phyloP scores from a whole-genome alignment of 331 rosid species.

The Quercus tomentella region DNA sequence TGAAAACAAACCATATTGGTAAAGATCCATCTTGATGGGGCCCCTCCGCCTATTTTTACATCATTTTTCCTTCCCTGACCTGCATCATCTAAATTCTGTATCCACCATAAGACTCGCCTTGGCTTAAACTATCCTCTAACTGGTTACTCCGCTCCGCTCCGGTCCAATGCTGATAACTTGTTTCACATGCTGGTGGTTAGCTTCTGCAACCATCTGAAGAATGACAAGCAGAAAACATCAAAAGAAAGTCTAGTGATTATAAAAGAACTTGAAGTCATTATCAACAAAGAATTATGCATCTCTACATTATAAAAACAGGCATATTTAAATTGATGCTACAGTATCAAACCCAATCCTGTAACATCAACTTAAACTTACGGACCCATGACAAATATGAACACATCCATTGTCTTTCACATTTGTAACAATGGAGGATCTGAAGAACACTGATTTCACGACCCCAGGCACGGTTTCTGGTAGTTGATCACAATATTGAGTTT shows the following conservation, averaged over 20 bases:
- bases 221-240: slow-evolving; percentile 14
- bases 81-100: slow-evolving; percentile 2
- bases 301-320: neutral
- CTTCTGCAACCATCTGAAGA: slow-evolving; percentile 31
- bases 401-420: neutral
- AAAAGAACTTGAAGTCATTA: neutral
- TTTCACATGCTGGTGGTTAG: slow-evolving; percentile 23
- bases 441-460: neutral
- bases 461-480: neutral
- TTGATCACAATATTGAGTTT: neutral
- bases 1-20: neutral
- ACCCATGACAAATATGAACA: neutral
- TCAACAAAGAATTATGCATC: neutral
- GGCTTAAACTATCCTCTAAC: slow-evolving; percentile 8
- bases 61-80: slow-evolving; percentile 1
- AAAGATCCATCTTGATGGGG: slow-evolving; percentile 7
- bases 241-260: slow-evolving; percentile 3
- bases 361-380: neutral
- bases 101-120: slow-evolving; percentile 15
- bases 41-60: slow-evolving; percentile 4
- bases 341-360: neutral
- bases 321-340: slow-evolving; percentile 5
- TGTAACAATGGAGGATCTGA: neutral
- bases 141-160: neutral
- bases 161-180: slow-evolving; percentile 12